Evolutionary conservation across 2,329 filamentous ascomycete genomes (phyloP).

Genomic region (Penicillium sp.): DNA sequence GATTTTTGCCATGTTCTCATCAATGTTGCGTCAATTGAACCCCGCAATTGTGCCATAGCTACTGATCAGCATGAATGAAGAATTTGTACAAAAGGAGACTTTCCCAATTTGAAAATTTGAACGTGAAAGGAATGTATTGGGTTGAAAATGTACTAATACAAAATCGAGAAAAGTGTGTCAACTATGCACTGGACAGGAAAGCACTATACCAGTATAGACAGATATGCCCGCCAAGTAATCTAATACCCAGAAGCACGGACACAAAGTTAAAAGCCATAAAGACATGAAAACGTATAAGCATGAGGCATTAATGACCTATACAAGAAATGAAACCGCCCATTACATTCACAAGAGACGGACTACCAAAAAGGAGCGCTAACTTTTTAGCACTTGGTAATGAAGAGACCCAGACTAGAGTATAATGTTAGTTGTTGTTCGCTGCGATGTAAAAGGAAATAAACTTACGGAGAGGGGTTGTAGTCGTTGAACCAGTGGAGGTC

Average conservation of each 20-base stretch:
- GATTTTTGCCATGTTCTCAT: neutral
- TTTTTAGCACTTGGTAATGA: constrained; percentile 42
- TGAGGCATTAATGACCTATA: neutral
- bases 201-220: neutral
- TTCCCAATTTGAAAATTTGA: neutral
- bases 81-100: neutral
- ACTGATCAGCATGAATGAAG: neutral
- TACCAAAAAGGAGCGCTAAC: neutral
- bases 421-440: constrained; percentile 14
- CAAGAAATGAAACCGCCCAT: neutral
- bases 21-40: neutral
- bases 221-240: neutral
- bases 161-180: neutral
- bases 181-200: neutral
- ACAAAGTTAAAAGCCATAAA: constrained; percentile 2
- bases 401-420: constrained; percentile 38
- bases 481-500: constrained; percentile 64
- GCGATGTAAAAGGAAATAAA: constrained; percentile 4
- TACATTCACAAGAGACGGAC: neutral
- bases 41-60: neutral
- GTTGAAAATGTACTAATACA: constrained; percentile 2
- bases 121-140: constrained; percentile 1
- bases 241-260: neutral
- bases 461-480: constrained; percentile 55
- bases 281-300: neutral